Evolutionary conservation across 2,329 filamentous ascomycete genomes (phyloP).

Genomic region (Trichoderma atrobrunneum): DNA sequence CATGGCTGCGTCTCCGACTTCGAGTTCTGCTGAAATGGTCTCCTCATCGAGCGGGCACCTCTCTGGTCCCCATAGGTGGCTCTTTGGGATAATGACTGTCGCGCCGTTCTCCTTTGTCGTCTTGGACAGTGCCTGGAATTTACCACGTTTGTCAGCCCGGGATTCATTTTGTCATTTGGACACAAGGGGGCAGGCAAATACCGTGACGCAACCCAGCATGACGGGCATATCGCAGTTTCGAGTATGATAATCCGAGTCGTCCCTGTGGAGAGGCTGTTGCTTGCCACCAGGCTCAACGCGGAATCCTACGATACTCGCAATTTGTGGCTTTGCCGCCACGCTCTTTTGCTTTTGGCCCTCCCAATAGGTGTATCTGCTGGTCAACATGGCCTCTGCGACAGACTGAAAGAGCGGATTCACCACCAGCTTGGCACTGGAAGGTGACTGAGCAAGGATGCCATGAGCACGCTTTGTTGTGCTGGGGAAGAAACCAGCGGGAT

Average conservation of each 20-base stretch:
- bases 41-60: constrained; percentile 37
- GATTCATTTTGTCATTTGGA: background rate
- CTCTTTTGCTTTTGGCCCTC: constrained; percentile 31
- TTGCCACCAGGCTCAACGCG: constrained; percentile 39
- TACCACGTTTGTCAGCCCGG: background rate
- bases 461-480: constrained; percentile 39
- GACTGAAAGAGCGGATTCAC: constrained; percentile 36
- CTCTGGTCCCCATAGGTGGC: constrained; percentile 41
- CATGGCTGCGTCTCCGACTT: constrained; percentile 40
- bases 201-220: constrained; percentile 36
- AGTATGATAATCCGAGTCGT: constrained; percentile 33
- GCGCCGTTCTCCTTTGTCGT: constrained; percentile 42
- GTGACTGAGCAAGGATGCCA: constrained; percentile 37
- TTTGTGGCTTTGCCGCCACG: constrained; percentile 36
- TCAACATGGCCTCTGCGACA: constrained; percentile 35
- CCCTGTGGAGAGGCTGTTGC: constrained; percentile 39
- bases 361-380: constrained; percentile 38
- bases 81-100: constrained; percentile 40
- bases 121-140: constrained; percentile 34
- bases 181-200: background rate
- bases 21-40: constrained; percentile 38
- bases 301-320: constrained; percentile 38
- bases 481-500: constrained; percentile 41
- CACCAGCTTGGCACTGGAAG: constrained; percentile 38
- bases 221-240: constrained; percentile 35